A percentile compares a stretch with the other conserved stretches of the same genome.
Evolutionary conservation across 371 early-diverging fungal species (phyloP).

Genomic region (Zychaea mexicana): DNA sequence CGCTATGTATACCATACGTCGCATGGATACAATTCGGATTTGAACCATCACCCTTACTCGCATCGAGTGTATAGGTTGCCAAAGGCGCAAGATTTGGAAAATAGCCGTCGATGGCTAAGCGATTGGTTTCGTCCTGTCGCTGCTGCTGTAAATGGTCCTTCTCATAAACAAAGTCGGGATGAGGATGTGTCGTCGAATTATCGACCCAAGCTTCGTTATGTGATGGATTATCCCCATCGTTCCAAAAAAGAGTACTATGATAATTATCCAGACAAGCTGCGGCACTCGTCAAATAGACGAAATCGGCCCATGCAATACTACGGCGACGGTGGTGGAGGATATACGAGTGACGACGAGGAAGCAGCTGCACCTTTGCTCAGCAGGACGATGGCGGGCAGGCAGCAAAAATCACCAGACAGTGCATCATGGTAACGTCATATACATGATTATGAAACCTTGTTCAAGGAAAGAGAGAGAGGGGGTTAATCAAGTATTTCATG

Average conservation of each 20-base stretch:
- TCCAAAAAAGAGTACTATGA: constrained; percentile 14
- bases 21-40: not conserved
- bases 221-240: constrained; percentile 28
- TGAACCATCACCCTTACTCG: constrained; percentile 3
- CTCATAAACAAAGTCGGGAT: not conserved
- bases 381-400: not conserved
- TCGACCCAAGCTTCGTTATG: constrained; percentile 32
- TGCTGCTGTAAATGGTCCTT: not conserved
- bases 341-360: constrained; percentile 24
- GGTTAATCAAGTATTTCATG: too few species aligned
- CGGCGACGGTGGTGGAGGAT: constrained; percentile 14
- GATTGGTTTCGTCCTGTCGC: constrained; percentile 2
- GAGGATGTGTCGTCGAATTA: not conserved
- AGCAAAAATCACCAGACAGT: constrained; percentile 1
- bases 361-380: constrained; percentile 11
- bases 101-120: constrained; percentile 1
- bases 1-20: constrained; percentile 25
- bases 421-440: not conserved
- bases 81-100: not conserved
- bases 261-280: constrained; percentile 4
- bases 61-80: constrained; percentile 14
- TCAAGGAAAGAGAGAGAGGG: too few species aligned
- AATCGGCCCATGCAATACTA: not conserved
- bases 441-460: too few species aligned
- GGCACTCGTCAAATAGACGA: not conserved